phyloP scores from a whole-genome alignment of 805 yeast species.

The Blastobotrys attinorum region DNA sequence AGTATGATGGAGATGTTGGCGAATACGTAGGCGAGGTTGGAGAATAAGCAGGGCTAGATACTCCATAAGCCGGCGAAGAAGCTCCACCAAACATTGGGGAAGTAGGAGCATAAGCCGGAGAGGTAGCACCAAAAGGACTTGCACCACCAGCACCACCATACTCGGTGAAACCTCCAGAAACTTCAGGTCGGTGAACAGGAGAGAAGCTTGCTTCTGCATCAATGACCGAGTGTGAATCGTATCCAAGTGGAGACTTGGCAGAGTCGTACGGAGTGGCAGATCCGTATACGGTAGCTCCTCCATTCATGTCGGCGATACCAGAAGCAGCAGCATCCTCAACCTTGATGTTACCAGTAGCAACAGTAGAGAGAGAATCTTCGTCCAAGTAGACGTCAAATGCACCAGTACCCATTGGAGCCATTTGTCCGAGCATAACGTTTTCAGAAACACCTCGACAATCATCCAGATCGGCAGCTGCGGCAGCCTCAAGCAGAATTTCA shows the following conservation, averaged over 20 bases:
- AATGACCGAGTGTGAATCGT: conserved; percentile 22
- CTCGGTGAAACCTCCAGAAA: conserved; percentile 79
- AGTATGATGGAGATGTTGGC: conserved; percentile 72
- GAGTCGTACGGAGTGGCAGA: conserved; percentile 87
- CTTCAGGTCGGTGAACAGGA: conserved; percentile 72
- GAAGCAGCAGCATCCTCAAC: conserved; percentile 54
- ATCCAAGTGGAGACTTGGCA: conserved; percentile 39
- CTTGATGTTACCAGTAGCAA: conserved; percentile 39
- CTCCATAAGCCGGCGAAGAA: conserved; percentile 60
- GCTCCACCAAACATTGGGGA: conserved; percentile 60
- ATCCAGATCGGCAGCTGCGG: conserved; percentile 95
- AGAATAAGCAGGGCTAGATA: conserved; percentile 58
- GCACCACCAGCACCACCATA: conserved; percentile 57
- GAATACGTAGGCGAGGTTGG: conserved; percentile 63
- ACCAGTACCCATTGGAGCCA: conserved; percentile 99
- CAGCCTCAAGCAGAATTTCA: conserved; percentile 94
- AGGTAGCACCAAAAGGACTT: conserved; percentile 45
- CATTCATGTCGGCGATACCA: conserved; percentile 84
- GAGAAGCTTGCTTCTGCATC: conserved; percentile 73
- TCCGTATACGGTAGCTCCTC: conserved; percentile 61
- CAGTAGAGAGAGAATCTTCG: conserved; percentile 67
- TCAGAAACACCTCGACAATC: conserved; percentile 98
- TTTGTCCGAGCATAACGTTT: conserved; percentile 93
- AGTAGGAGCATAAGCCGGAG: conserved; percentile 53
- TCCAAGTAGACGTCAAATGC: conserved; percentile 93